Percentiles rank a stretch among this genome's conserved stretches.
phyloP scores from a whole-genome alignment of 805 yeast species.

The Schizosaccharomyces cryophilus region DNA sequence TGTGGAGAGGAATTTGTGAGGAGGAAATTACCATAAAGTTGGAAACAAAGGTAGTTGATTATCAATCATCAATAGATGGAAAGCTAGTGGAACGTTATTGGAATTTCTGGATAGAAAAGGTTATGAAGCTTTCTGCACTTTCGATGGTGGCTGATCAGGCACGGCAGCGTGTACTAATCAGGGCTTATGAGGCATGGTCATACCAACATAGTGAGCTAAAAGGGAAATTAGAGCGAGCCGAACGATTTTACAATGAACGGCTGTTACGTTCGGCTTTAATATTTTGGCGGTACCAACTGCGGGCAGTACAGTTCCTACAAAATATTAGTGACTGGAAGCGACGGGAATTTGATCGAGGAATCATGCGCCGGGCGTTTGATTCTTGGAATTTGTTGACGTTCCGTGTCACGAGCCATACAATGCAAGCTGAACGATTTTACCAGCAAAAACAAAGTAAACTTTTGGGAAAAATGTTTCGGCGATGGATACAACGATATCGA shows the following conservation, averaged over 20 bases:
- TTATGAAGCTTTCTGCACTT: background rate
- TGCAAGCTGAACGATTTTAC: background rate
- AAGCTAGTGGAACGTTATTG: background rate
- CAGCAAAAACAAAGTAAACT: background rate
- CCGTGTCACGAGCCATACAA: background rate
- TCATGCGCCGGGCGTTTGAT: background rate
- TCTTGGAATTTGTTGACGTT: background rate
- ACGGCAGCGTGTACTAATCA: background rate
- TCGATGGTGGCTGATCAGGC: background rate
- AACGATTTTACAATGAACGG: background rate
- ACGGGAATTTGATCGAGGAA: background rate
- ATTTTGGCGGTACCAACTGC: background rate
- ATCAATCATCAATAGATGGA: background rate
- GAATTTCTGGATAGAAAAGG: background rate
- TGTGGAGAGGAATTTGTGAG: background rate
- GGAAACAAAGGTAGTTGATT: background rate
- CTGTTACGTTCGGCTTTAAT: background rate
- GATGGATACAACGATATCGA: background rate
- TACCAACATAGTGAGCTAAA: background rate
- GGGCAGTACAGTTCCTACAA: background rate
- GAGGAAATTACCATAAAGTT: background rate
- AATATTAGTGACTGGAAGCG: background rate
- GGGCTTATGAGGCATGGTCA: background rate
- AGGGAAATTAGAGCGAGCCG: background rate
- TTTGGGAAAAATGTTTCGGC: background rate